Percentiles rank a stretch among this genome's conserved stretches.
Evolutionary conservation across 768 basidiomycete species (phyloP).

Genomic region (Lepiota subincarnata): DNA sequence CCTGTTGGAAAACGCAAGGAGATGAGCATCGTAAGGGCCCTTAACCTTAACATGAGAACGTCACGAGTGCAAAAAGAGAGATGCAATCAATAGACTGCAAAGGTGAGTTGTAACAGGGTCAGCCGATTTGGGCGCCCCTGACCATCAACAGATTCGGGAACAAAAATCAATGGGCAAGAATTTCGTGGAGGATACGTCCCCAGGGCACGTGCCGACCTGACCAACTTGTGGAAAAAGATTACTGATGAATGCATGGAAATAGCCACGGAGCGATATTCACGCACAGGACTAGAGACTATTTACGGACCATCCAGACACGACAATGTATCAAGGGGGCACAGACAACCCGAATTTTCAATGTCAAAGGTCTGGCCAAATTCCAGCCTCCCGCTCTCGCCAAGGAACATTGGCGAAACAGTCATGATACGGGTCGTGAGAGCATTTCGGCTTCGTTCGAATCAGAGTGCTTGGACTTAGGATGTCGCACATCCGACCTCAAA

Average conservation of each 20-base stretch:
- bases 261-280: no score
- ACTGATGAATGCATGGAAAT: no score
- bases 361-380: no score
- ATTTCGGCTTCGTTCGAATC: neutral
- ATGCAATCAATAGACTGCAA: slow-evolving; percentile 7
- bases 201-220: neutral
- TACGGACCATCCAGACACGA: no score
- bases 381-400: no score
- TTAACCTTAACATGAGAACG: slow-evolving; percentile 9
- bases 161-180: slow-evolving; percentile 2
- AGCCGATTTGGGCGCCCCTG: slow-evolving; percentile 5
- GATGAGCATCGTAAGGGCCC: slow-evolving; percentile 11
- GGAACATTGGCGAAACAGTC: no score
- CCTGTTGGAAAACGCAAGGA: slow-evolving; percentile 3
- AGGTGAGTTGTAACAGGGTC: neutral
- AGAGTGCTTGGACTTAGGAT: neutral
- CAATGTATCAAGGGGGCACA: no score
- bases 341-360: no score
- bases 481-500: no score
- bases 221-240: neutral
- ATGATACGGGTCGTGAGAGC: neutral
- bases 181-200: neutral
- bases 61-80: slow-evolving; percentile 6
- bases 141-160: slow-evolving; percentile 9
- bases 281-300: no score